Base-by-base conservation (phyloP, 2,329 filamentous ascomycete species). In the Anthostomella pinea region DNA sequence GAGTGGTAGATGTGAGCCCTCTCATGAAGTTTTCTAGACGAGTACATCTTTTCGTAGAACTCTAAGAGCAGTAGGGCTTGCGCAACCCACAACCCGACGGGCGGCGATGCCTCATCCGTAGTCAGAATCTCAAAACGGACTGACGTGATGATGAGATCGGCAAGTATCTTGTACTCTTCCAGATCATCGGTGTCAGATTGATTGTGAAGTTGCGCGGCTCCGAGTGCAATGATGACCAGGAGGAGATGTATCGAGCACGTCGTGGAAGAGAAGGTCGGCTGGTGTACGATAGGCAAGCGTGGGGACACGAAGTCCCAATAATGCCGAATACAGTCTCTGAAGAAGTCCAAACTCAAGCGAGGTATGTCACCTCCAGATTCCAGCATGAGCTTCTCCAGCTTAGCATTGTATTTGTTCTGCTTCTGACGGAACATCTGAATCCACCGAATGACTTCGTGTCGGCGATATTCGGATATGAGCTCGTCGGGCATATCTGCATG, bases 41-140 rank as follows among this genome's bases (percentile, higher is more conserved):
- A 87, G 59, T 87, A 93, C 76, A 94, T 85, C 70, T 95, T 96
- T 65, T 96, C 89, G 53, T 91, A 95, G 4, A 90, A 78, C 58
- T 96, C 90, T 2, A 96, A 68, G 3, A 95, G 69, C 2, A 96
- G 65, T 28, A 95, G 66, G 0, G 88, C 82, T 57, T 95, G 89
- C 46, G 93, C 91, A 1, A 93, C 82, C 87, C 88, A 95, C 3
- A 96, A 66, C 49, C 86, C 86, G 1, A 88, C 87, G 0, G 89
- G 87, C 1, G 90, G 87, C 13, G 82, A 73, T 48, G 91, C 91
- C 53, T 94, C 87, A 8, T 82, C 79, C 42, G 88, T 80, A 51
- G 84, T 86, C 48, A 95, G 81, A 11, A 95, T 85, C 54, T 93
- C 84, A 77, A 87, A 93, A 32, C 90, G 76, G 8, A 89, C 77